These are phyloP conservation scores for Hypoxylon crocopeplum DNA, from an alignment of 495 filamentous ascomycete species.

Conservation along the genomic window DNA sequence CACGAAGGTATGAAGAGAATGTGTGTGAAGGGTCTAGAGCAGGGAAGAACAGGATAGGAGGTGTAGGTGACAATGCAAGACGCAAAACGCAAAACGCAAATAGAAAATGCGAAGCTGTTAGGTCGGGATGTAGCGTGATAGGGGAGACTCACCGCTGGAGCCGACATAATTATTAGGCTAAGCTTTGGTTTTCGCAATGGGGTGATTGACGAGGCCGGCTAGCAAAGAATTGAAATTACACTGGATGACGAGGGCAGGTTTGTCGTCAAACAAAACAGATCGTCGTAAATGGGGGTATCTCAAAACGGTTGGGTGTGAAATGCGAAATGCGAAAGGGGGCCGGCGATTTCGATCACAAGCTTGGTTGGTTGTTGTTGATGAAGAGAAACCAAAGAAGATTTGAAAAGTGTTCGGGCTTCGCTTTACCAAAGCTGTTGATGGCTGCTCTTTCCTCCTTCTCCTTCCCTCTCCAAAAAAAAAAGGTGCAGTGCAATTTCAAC, in stretches of 20 bases:
- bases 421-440: slow-evolving; percentile 28
- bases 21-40: slow-evolving; percentile 15
- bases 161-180: slow-evolving; percentile 46
- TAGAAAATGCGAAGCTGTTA: slow-evolving; percentile 19
- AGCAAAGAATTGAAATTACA: slow-evolving; percentile 38
- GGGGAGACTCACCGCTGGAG: slow-evolving; percentile 47
- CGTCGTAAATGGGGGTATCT: slow-evolving; percentile 25
- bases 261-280: slow-evolving; percentile 32
- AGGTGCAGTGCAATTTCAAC: slow-evolving; percentile 37
- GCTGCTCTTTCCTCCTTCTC: slow-evolving; percentile 12
- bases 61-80: background rate
- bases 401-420: slow-evolving; percentile 33
- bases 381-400: slow-evolving; percentile 29
- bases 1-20: slow-evolving; percentile 17
- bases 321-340: background rate
- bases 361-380: slow-evolving; percentile 27
- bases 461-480: slow-evolving; percentile 29
- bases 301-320: slow-evolving; percentile 26
- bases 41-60: slow-evolving; percentile 6
- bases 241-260: slow-evolving; percentile 24
- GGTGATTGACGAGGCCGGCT: slow-evolving; percentile 30
- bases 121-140: slow-evolving; percentile 31
- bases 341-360: slow-evolving; percentile 7
- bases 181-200: slow-evolving; percentile 31
- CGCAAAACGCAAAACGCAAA: slow-evolving; percentile 2